Conservation (phyloP, 208 protist species). For the Wallacemonas collosoma region DNA sequence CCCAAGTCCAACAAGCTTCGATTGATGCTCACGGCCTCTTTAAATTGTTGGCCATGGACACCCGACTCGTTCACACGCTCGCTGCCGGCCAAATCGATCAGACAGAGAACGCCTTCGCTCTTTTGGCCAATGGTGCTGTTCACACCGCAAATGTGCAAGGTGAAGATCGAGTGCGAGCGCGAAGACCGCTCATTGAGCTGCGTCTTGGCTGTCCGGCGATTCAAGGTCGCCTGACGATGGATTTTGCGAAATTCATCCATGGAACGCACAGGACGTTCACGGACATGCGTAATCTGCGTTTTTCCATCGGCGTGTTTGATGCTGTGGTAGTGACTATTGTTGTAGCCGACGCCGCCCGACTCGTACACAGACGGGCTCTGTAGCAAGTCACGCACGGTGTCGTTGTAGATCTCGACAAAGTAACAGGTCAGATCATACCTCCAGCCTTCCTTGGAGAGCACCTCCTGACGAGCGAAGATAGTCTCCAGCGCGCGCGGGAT, state of each 20-base stretch:
- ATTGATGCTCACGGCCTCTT: slow-evolving; percentile 95
- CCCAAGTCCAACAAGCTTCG: slow-evolving; percentile 86
- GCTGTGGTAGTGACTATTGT: slow-evolving; percentile 54
- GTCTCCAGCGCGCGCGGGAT: slow-evolving; percentile 83
- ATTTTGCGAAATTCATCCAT: slow-evolving; percentile 68
- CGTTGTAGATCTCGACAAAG: slow-evolving; percentile 94
- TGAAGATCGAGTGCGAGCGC: slow-evolving; percentile 92
- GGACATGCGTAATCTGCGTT: slow-evolving; percentile 73
- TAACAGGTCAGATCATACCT: slow-evolving; percentile 68
- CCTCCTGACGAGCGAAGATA: slow-evolving; percentile 68
- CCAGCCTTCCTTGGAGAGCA: slow-evolving; percentile 78
- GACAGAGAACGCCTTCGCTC: slow-evolving; percentile 77
- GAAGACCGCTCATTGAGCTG: slow-evolving; percentile 90
- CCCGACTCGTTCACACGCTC: slow-evolving; percentile 92
- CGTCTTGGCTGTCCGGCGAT: slow-evolving; percentile 81
- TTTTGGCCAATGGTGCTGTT: slow-evolving; percentile 72
- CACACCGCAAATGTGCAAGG: slow-evolving; percentile 65
- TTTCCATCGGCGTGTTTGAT: slow-evolving; percentile 64
- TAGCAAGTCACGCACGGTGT: slow-evolving; percentile 85
- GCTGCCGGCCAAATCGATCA: slow-evolving; percentile 95
- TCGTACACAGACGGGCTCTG: slow-evolving; percentile 74
- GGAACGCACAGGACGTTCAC: slow-evolving; percentile 37
- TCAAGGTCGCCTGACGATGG: slow-evolving; percentile 59
- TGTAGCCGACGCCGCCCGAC: slow-evolving; percentile 28
- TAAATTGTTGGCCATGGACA: slow-evolving; percentile 82